Conservation (phyloP, 2,329 filamentous ascomycete species). For the Colletotrichum orchidophilum region DNA sequence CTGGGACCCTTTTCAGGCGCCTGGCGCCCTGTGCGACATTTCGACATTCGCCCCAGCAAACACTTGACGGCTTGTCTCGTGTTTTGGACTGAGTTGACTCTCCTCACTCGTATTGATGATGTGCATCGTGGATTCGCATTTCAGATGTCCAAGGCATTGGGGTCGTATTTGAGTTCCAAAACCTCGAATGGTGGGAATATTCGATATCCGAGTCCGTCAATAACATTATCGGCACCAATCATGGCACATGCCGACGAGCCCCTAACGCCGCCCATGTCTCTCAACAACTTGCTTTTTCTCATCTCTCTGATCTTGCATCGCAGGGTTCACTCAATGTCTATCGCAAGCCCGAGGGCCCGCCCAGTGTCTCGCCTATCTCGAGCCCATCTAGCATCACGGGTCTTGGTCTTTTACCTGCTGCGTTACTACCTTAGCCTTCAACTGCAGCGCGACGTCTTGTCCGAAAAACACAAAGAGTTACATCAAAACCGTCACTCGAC, state of each 20-base stretch:
- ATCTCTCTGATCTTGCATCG: neutral
- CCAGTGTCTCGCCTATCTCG: constrained; percentile 3
- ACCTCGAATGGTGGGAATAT: neutral
- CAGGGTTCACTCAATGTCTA: neutral
- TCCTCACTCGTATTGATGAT: neutral
- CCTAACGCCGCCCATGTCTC: neutral
- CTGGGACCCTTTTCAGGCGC: neutral
- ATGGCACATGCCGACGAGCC: neutral
- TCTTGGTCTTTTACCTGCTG: neutral
- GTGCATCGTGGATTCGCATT: neutral
- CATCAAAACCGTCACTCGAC: constrained; percentile 14
- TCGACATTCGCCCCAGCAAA: neutral
- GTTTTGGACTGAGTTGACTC: neutral
- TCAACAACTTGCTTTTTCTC: neutral
- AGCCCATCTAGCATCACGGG: neutral
- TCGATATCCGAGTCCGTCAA: neutral
- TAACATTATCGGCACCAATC: neutral
- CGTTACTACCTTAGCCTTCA: neutral
- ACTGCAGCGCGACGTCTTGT: neutral
- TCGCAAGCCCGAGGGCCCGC: neutral
- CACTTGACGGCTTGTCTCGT: neutral
- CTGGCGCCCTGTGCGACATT: constrained; percentile 5
- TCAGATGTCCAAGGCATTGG: neutral
- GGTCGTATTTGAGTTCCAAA: neutral
- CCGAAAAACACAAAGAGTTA: neutral